These are phyloP conservation scores for Boletus bicolor DNA, from an alignment of 768 basidiomycete genomes.

Conservation along the genomic window DNA sequence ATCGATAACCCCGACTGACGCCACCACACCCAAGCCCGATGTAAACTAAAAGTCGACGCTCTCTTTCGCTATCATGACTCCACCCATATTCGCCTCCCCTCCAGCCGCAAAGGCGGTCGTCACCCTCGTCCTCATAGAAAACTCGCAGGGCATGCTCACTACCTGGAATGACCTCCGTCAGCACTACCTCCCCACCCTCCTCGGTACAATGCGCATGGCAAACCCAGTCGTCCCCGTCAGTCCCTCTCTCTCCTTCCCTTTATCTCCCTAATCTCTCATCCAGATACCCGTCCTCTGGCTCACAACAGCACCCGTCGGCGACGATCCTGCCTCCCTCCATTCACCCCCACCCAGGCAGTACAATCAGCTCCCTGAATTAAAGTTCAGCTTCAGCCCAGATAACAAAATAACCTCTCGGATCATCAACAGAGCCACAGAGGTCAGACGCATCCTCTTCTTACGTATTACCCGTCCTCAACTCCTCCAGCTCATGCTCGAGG, in stretches of 20 bases:
- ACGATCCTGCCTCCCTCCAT: conserved; percentile 20
- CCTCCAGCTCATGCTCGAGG: conserved; percentile 28
- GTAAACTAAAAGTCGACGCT: no score
- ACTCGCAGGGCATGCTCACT: conserved; percentile 43
- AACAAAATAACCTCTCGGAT: conserved; percentile 45
- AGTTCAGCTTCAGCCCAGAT: conserved; percentile 40
- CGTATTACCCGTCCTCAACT: background rate
- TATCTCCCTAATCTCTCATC: background rate
- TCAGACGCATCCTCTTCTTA: conserved; percentile 22
- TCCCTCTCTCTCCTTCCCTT: conserved; percentile 1
- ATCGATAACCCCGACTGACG: conserved; percentile 22
- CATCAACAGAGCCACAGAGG: conserved; percentile 46
- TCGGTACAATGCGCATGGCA: conserved; percentile 38
- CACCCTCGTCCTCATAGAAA: conserved; percentile 54
- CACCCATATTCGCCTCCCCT: conserved; percentile 22
- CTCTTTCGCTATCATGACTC: conserved; percentile 1
- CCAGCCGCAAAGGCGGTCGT: conserved; percentile 22
- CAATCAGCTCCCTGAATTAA: conserved; percentile 39
- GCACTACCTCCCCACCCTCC: conserved; percentile 42
- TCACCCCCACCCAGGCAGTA: conserved; percentile 39
- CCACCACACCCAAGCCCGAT: background rate
- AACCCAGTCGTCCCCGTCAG: conserved; percentile 43
- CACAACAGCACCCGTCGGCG: conserved; percentile 42
- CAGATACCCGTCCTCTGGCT: conserved; percentile 41
- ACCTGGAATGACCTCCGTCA: conserved; percentile 51